phyloP scores from a whole-genome alignment of 2,329 filamentous ascomycete species.

The Sclerotinia trifoliorum region DNA sequence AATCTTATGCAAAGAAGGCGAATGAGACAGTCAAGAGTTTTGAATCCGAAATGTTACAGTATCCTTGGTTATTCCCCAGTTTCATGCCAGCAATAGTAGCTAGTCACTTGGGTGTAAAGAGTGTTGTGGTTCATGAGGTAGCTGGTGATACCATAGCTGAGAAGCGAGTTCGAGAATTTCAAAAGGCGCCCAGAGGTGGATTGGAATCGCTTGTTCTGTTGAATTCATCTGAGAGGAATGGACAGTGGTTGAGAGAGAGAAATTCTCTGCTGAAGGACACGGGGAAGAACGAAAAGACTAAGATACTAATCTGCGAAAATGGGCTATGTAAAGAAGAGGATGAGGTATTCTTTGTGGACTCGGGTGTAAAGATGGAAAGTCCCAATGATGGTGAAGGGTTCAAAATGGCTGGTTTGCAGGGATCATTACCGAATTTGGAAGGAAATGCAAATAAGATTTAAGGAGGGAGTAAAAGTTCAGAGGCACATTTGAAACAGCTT shows the following conservation, averaged over 20 bases:
- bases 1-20: conserved; percentile 62
- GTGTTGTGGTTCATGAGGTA: conserved; percentile 49
- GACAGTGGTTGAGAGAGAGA: conserved; percentile 50
- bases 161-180: conserved; percentile 40
- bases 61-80: conserved; percentile 86
- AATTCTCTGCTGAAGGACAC: conserved; percentile 45
- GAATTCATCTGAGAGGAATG: conserved; percentile 27
- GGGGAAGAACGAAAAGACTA: conserved; percentile 41
- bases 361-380: conserved; percentile 5
- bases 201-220: conserved; percentile 33
- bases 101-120: conserved; percentile 63
- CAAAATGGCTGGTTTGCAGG: background rate
- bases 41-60: conserved; percentile 86
- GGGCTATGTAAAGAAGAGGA: conserved; percentile 46
- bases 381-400: background rate
- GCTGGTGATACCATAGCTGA: conserved; percentile 23
- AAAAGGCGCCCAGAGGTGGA: conserved; percentile 35
- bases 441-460: background rate
- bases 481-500: background rate
- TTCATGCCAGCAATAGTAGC: conserved; percentile 75
- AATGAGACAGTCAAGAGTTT: conserved; percentile 79
- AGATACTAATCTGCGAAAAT: conserved; percentile 49
- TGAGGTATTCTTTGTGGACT: conserved; percentile 15
- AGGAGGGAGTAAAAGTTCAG: background rate
- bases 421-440: background rate